phyloP scores from a whole-genome alignment of 2,329 filamentous ascomycete species.

The Gaeumannomyces sp. region DNA sequence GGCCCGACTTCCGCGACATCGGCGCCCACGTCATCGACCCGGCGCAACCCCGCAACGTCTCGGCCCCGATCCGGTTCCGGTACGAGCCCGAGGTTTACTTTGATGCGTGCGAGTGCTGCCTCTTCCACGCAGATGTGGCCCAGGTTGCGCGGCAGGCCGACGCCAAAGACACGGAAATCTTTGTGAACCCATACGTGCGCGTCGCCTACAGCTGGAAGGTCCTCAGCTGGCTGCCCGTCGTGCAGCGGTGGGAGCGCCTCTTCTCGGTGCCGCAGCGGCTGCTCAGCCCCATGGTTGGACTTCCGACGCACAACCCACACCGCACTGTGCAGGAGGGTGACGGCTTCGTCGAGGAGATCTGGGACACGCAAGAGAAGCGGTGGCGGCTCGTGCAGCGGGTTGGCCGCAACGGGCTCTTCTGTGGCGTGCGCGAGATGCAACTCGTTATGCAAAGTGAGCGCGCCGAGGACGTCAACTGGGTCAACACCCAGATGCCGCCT shows the following conservation, averaged over 20 bases:
- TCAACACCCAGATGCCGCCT: slow-evolving; percentile 26
- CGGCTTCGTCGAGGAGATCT: slow-evolving; percentile 43
- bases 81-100: slow-evolving; percentile 53
- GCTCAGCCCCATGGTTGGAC: slow-evolving; percentile 45
- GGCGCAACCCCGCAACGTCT: slow-evolving; percentile 21
- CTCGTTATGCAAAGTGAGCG: slow-evolving; percentile 24
- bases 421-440: slow-evolving; percentile 46
- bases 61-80: slow-evolving; percentile 47
- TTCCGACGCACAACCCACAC: slow-evolving; percentile 56
- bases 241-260: slow-evolving; percentile 60
- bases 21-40: slow-evolving; percentile 31
- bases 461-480: slow-evolving; percentile 28
- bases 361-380: slow-evolving; percentile 29
- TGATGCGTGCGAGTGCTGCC: slow-evolving; percentile 60
- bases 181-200: slow-evolving; percentile 69
- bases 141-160: slow-evolving; percentile 27
- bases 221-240: slow-evolving; percentile 51
- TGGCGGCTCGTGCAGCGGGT: slow-evolving; percentile 37
- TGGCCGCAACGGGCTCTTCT: slow-evolving; percentile 48
- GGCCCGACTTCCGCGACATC: slow-evolving; percentile 27
- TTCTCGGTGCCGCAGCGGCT: slow-evolving; percentile 54
- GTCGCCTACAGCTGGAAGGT: slow-evolving; percentile 58
- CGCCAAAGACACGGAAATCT: slow-evolving; percentile 25
- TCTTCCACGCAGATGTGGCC: slow-evolving; percentile 45
- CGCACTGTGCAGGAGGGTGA: slow-evolving; percentile 54